Evolutionary conservation across 106 monocot species (phyloP), one percentile per base, ranked within the genome.

Genomic region (Acanthochlamys bracteata): DNA sequence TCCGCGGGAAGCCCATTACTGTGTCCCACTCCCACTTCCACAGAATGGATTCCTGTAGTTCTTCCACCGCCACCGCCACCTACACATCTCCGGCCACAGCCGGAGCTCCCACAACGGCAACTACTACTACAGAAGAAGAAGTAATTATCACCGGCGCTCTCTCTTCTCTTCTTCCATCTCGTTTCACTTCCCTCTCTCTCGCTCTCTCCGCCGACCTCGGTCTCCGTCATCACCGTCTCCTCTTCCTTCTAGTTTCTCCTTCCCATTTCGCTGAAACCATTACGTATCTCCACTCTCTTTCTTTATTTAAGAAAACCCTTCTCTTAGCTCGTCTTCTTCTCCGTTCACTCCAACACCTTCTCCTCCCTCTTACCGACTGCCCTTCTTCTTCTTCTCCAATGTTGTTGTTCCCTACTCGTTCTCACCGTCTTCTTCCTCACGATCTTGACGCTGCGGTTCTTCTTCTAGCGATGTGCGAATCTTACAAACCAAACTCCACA

Each of bases 291-390:
- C 82, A 77, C 24, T 76, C 93, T 65, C 82, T 93, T 72, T 77
- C 92, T 14, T 76, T 92, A 56, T 15, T 45, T 39, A n/a, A 74
- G 15, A 92, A 92, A 68, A 58, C 88, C 25, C 57, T 77, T 63
- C 87, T 92, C 54, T 82, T 93, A 53, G 88, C 84, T 42, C 84
- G 93, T 63, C 77, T 85, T 69, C 80, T 93, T 55, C 82, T 88
- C 66, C 72, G 80, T 11, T 82, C 82, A 10, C 85, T 93, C 68
- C 65, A 62, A 45, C 76, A 69, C 41, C 66, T 85, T 43, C 71
- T 81, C 55, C 47, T 69, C 42, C 16, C 53, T 54, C 7, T 11
- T 10, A 8, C 12, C 16, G n/a, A 10, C 53, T 72, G 57, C 20
- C 22, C 39, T 24, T 19, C 20, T 10, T n/a, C n/a, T n/a, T n/a